Conservation (phyloP, 495 filamentous ascomycete genomes). For the Lichenothelia convexa region DNA sequence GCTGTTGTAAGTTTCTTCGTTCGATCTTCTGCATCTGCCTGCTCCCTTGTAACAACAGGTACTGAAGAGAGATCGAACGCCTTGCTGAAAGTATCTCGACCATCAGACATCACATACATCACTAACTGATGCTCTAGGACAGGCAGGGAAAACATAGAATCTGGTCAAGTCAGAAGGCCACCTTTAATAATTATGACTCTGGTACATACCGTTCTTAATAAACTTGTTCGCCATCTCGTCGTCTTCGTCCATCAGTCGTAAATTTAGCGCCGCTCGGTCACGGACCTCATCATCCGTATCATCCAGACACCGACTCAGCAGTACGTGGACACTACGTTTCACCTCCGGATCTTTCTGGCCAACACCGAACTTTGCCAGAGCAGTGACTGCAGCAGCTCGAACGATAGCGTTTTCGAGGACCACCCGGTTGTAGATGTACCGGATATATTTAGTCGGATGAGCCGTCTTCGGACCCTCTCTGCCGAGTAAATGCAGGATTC, state of each 20-base stretch:
- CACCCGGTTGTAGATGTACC: conserved; percentile 98
- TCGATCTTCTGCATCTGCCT: conserved; percentile 90
- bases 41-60: conserved; percentile 87
- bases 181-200: not conserved
- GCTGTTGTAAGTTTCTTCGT: conserved; percentile 88
- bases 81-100: conserved; percentile 61
- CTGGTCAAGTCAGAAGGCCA: conserved; percentile 17
- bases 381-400: conserved; percentile 86
- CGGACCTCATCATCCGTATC: conserved; percentile 96
- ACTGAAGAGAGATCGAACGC: conserved; percentile 84
- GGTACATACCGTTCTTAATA: conserved; percentile 65
- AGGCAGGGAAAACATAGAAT: conserved; percentile 81
- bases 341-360: conserved; percentile 93
- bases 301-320: conserved; percentile 85
- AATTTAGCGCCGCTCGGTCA: conserved; percentile 83
- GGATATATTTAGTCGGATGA: conserved; percentile 94
- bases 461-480: conserved; percentile 89
- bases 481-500: conserved; percentile 84
- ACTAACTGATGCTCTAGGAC: conserved; percentile 94
- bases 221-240: conserved; percentile 71
- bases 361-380: conserved; percentile 90
- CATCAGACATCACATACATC: conserved; percentile 87
- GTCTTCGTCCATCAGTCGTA: conserved; percentile 66
- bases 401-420: conserved; percentile 95
- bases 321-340: conserved; percentile 81